These are phyloP conservation scores for Leucocoprinus leucothites DNA, from an alignment of 768 basidiomycete species.

Conservation along the genomic window DNA sequence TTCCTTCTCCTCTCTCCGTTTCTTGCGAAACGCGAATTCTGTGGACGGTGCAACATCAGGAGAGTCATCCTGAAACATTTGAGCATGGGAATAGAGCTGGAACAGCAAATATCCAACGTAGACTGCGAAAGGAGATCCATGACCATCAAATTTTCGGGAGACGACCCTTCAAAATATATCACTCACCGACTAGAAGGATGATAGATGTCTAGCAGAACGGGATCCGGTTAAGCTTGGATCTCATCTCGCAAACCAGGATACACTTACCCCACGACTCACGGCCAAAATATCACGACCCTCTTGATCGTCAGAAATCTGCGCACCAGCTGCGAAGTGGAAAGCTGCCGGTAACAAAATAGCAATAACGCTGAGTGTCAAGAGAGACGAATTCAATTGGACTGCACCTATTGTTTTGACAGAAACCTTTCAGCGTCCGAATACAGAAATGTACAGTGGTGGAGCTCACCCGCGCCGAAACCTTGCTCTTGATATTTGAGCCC, in stretches of 20 bases:
- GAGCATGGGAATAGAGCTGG: conserved; percentile 73
- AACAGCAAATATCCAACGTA: conserved; percentile 76
- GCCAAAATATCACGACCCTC: conserved; percentile 49
- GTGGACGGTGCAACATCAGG: conserved; percentile 31
- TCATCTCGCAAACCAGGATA: not conserved
- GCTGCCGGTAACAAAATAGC: conserved; percentile 78
- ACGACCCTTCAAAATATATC: not conserved
- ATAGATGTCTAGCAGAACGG: conserved; percentile 37
- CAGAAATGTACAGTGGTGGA: conserved; percentile 19
- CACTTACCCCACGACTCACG: conserved; percentile 72
- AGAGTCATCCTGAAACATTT: conserved; percentile 57
- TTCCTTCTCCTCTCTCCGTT: conserved; percentile 17
- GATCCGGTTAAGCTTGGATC: not conserved
- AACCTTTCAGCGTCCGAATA: not conserved
- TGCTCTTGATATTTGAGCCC: conserved; percentile 77
- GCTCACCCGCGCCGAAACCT: conserved; percentile 71
- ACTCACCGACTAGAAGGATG: conserved; percentile 72
- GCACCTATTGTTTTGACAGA: conserved; percentile 33
- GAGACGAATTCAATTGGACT: conserved; percentile 70
- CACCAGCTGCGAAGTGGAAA: conserved; percentile 56
- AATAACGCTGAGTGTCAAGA: conserved; percentile 76
- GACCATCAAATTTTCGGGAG: not conserved
- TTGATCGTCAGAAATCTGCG: conserved; percentile 18
- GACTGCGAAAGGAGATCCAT: conserved; percentile 47
- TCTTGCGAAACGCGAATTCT: conserved; percentile 31